Evolutionary conservation across 441 rosid species (phyloP), one percentile per base, ranked within the genome.

Genomic region (Aquilaria agallochum): DNA sequence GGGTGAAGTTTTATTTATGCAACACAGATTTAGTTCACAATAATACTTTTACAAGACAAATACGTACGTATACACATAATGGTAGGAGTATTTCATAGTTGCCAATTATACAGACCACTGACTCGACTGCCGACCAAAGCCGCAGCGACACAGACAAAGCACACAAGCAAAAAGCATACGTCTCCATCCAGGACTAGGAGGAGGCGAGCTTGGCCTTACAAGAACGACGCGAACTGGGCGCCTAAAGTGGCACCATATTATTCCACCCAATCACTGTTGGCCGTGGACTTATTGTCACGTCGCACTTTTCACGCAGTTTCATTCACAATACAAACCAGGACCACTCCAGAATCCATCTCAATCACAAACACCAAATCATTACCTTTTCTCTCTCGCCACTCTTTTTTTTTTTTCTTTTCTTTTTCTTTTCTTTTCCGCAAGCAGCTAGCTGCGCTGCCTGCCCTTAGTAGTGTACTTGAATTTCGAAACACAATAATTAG

Each of bases 211-310:
- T 20, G 27, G 27, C 1, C 27, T 20, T 20, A 20, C 27, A 20
- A 20, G 27, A 20, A 20, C 27, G 27, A 20, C 27, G 27, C 1
- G 27, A 20, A 20, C 27, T 20, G 27, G 1, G 27, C 27, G 27
- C 27, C 27, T 20, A 20, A 20, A 20, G 27, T 20, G 27, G 57
- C 55, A 47, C 53, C 33, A 31, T 53, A 46, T 53, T 6, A 63
- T 31, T 44, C 52, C 44, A 9, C 45, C 33, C 53, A 45, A 33
- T 34, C 6, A 64, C 68, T 64, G 61, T 64, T 10, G 61, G 55
- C 11, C 78, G 72, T 76, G 55, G 86, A 81, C 83, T 75, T 74
- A 0, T 8, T 36, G 74, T 78, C 89, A 68, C 79, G 66, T 74
- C 69, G 57, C 82, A 65, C 50, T 68, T 79, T 20, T 20, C 27